phyloP scores from a whole-genome alignment of 805 yeast genomes.

The Kuraishia cidri region DNA sequence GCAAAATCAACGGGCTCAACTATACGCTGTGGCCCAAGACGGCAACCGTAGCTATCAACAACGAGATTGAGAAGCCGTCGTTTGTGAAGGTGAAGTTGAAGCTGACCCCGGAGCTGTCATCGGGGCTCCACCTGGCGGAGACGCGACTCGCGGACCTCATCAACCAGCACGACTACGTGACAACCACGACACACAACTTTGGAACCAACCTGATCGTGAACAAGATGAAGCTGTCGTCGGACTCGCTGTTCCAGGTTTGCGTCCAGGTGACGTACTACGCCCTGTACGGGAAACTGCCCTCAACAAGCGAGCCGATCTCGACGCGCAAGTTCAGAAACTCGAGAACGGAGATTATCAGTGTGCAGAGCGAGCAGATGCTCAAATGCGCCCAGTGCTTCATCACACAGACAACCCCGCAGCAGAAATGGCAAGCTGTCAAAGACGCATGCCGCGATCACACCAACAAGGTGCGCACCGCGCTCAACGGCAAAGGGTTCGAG shows the following conservation, averaged over 20 bases:
- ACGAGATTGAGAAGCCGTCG: constrained; percentile 24
- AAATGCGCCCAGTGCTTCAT: constrained; percentile 55
- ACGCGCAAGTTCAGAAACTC: constrained; percentile 62
- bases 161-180: constrained; percentile 46
- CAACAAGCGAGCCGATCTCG: constrained; percentile 40
- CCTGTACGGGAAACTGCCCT: constrained; percentile 36
- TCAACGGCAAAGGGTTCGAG: constrained; percentile 62
- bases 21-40: constrained; percentile 43
- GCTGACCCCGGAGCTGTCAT: constrained; percentile 34
- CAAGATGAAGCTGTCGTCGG: constrained; percentile 33
- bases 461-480: constrained; percentile 36
- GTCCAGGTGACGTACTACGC: constrained; percentile 48
- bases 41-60: constrained; percentile 22
- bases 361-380: constrained; percentile 45
- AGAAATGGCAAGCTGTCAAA: constrained; percentile 41
- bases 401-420: constrained; percentile 35
- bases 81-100: constrained; percentile 21
- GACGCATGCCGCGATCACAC: constrained; percentile 46
- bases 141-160: constrained; percentile 50
- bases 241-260: constrained; percentile 41
- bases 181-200: constrained; percentile 16
- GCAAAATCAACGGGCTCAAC: constrained; percentile 47
- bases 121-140: constrained; percentile 44
- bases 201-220: constrained; percentile 24
- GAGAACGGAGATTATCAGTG: constrained; percentile 60